Percentiles rank a stretch among this genome's conserved stretches.
Evolutionary conservation across 345 rosid genomes (phyloP).

Genomic region (Noccaea caerulescens): DNA sequence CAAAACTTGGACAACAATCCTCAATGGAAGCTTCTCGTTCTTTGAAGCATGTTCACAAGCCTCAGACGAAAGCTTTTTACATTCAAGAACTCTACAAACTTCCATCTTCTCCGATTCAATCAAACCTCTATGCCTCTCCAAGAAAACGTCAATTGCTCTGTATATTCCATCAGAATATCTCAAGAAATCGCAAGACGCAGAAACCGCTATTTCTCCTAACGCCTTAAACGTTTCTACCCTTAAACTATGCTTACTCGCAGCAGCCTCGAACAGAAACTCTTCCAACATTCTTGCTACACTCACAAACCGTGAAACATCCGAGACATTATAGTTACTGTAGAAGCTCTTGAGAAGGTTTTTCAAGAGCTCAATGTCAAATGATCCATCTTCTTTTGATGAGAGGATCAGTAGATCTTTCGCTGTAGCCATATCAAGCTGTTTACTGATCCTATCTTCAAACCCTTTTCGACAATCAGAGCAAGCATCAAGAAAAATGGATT

Average conservation of each 20-base stretch:
- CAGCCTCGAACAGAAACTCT: slow-evolving; percentile 58
- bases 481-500: slow-evolving; percentile 56
- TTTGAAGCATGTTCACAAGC: slow-evolving; percentile 71
- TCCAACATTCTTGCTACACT: slow-evolving; percentile 69
- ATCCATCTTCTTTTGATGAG: slow-evolving; percentile 51
- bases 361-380: slow-evolving; percentile 62
- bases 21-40: slow-evolving; percentile 68
- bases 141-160: slow-evolving; percentile 67
- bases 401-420: slow-evolving; percentile 62
- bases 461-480: slow-evolving; percentile 63
- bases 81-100: slow-evolving; percentile 65
- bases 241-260: slow-evolving; percentile 60
- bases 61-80: slow-evolving; percentile 61
- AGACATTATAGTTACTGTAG: slow-evolving; percentile 46
- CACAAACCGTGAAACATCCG: slow-evolving; percentile 38
- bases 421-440: slow-evolving; percentile 68
- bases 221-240: slow-evolving; percentile 53
- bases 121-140: slow-evolving; percentile 60
- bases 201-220: slow-evolving; percentile 54
- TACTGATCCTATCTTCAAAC: slow-evolving; percentile 72
- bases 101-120: slow-evolving; percentile 67
- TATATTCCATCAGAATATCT: slow-evolving; percentile 70
- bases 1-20: slow-evolving; percentile 63
- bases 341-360: slow-evolving; percentile 63
- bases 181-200: slow-evolving; percentile 51